A percentile compares a stretch with the other conserved stretches of the same genome.
Conservation (phyloP, 176 grass and related monocot genomes). For the Carex pumila region DNA sequence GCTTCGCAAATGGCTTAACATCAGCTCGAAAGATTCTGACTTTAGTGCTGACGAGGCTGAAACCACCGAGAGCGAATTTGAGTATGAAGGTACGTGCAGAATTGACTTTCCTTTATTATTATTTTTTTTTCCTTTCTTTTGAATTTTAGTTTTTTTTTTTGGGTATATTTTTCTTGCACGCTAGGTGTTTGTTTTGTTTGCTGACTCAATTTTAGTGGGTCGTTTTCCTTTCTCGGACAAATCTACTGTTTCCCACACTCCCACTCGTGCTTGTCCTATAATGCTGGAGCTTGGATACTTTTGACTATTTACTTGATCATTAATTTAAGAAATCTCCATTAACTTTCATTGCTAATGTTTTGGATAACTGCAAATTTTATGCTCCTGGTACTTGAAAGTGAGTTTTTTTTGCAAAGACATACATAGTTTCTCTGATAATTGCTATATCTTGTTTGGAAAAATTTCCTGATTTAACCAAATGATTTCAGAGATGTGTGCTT, state of each 20-base stretch:
- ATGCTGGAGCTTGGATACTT: not conserved
- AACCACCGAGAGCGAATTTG: constrained; percentile 64
- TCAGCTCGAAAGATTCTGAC: constrained; percentile 68
- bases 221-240: not conserved
- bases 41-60: constrained; percentile 92
- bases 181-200: constrained; percentile 17
- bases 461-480: not conserved
- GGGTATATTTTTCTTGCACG: constrained; percentile 21
- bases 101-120: not conserved
- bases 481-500: constrained; percentile 71
- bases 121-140: not conserved
- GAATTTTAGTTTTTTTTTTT: not conserved
- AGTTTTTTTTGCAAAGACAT: not conserved
- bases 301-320: not conserved
- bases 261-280: not conserved
- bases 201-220: not conserved
- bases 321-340: not conserved
- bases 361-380: not conserved
- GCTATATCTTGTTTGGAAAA: not conserved
- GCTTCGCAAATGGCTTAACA: constrained; percentile 93
- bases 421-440: not conserved
- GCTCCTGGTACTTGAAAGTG: not conserved
- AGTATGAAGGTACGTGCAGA: constrained; percentile 49
- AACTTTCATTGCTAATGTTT: not conserved
- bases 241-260: not conserved